phyloP scores from a whole-genome alignment of 441 rosid genomes.

The Populus trichocarpa region DNA sequence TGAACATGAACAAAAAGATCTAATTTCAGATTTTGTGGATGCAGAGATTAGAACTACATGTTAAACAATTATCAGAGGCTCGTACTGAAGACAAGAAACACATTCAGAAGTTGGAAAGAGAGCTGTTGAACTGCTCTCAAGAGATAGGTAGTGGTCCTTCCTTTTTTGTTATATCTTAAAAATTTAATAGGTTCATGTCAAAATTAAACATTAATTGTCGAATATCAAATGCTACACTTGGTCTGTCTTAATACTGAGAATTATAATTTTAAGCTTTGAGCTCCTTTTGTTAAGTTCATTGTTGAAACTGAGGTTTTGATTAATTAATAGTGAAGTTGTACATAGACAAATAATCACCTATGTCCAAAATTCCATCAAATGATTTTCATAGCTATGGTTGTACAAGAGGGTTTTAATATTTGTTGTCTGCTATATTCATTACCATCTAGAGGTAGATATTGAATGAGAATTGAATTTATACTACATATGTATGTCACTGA shows the following conservation, averaged over 20 bases:
- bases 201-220: not conserved
- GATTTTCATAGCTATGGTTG: not conserved
- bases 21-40: conserved; percentile 14
- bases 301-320: not conserved
- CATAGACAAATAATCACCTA: not conserved
- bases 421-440: not conserved
- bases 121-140: conserved; percentile 66
- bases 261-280: not conserved
- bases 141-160: conserved; percentile 60
- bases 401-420: not conserved
- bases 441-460: not conserved
- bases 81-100: conserved; percentile 49
- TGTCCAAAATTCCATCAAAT: not conserved
- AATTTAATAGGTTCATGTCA: not conserved
- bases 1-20: not conserved
- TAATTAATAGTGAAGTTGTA: not conserved
- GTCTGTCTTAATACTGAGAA: not conserved
- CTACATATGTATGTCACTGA: not conserved
- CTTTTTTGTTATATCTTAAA: not conserved
- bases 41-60: conserved; percentile 64
- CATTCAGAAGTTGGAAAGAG: conserved; percentile 60
- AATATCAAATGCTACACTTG: not conserved
- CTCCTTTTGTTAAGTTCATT: not conserved
- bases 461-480: not conserved
- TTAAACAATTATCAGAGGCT: conserved; percentile 58